phyloP scores from a whole-genome alignment of 768 basidiomycete species.

The Amanita muscaria region DNA sequence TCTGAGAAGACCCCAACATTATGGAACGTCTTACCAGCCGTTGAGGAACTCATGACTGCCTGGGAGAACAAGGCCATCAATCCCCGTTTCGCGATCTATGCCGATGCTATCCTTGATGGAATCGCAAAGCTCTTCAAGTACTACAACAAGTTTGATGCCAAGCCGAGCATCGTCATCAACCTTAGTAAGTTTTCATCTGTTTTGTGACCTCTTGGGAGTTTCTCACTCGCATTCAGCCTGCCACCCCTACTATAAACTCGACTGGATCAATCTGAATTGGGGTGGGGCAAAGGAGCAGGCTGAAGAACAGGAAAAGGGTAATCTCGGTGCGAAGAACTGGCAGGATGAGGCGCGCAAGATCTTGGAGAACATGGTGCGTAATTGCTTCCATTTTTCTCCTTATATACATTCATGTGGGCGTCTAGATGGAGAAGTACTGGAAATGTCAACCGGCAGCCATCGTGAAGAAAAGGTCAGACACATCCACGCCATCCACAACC shows the following conservation, averaged over 20 bases:
- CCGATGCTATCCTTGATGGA: slow-evolving; percentile 14
- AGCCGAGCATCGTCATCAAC: slow-evolving; percentile 16
- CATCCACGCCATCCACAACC: no score
- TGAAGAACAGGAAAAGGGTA: neutral
- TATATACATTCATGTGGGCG: no score
- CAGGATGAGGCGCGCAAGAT: slow-evolving; percentile 1
- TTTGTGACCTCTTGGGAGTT: no score
- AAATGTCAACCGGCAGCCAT: neutral
- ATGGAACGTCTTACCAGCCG: slow-evolving; percentile 17
- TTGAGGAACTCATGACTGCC: slow-evolving; percentile 19
- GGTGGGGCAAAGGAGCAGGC: neutral
- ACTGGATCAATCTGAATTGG: neutral
- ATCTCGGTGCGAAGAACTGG: slow-evolving; percentile 1
- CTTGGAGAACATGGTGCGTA: neutral
- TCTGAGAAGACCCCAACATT: slow-evolving; percentile 17
- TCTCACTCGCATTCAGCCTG: no score
- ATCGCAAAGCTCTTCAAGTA: slow-evolving; percentile 18
- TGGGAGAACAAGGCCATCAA: slow-evolving; percentile 19
- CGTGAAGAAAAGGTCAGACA: no score
- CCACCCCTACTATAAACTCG: slow-evolving; percentile 3
- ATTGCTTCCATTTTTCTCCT: neutral
- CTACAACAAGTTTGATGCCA: slow-evolving; percentile 15
- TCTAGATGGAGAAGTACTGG: neutral
- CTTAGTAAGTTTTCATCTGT: slow-evolving; percentile 19
- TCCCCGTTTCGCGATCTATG: slow-evolving; percentile 11